Conservation (phyloP, 208 protist genomes). For the Leishmania tarentolae region DNA sequence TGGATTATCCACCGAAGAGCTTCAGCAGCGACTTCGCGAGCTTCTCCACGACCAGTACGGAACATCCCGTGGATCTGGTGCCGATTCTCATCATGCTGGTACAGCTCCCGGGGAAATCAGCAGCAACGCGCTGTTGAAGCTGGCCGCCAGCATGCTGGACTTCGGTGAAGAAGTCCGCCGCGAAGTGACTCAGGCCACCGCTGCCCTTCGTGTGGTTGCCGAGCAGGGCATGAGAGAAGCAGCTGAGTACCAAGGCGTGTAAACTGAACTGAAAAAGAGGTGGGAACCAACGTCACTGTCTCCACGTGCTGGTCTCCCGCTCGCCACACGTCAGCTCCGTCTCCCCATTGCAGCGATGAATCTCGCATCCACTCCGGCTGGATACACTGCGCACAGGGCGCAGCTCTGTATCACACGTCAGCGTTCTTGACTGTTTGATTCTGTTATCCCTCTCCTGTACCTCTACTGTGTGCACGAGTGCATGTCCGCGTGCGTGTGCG, state of each 20-base stretch:
- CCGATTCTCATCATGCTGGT: neutral
- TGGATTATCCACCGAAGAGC: neutral
- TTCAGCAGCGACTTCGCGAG: conserved; percentile 19
- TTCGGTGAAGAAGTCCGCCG: conserved; percentile 69
- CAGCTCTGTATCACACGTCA: neutral
- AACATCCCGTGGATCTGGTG: neutral
- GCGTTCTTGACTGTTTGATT: neutral
- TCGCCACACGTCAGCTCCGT: neutral
- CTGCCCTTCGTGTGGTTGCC: conserved; percentile 39
- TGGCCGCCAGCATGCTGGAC: conserved; percentile 76
- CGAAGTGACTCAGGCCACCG: conserved; percentile 48
- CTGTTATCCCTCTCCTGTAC: neutral
- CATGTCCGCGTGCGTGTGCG: neutral
- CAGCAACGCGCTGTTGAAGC: conserved; percentile 40
- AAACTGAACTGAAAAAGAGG: no score
- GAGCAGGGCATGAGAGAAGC: conserved; percentile 37
- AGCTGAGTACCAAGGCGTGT: neutral
- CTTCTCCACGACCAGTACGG: conserved; percentile 40
- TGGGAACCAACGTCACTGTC: neutral
- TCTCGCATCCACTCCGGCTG: neutral
- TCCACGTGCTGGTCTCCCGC: neutral
- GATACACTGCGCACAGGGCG: neutral
- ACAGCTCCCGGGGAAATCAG: neutral
- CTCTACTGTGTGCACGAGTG: neutral
- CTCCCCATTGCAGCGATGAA: neutral